Conservation (phyloP, 108 stramenopile genomes). For the Fragilaria crotonensis region DNA sequence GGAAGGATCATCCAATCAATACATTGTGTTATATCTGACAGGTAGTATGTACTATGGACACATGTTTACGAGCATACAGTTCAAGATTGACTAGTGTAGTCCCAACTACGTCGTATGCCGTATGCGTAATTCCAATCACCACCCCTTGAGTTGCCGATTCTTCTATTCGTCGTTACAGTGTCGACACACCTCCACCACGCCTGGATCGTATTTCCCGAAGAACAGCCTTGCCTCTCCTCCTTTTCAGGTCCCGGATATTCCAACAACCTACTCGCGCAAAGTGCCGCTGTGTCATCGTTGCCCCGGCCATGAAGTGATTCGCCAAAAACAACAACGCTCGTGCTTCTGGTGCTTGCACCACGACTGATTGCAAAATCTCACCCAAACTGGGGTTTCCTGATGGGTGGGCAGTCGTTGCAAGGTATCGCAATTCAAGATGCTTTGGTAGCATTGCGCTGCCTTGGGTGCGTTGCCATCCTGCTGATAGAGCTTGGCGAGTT, state of each 20-base stretch:
- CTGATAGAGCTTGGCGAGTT: conserved; percentile 83
- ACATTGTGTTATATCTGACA: too few relatives aligned
- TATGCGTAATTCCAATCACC: too few relatives aligned
- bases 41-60: too few relatives aligned
- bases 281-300: conserved; percentile 72
- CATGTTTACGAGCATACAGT: too few relatives aligned
- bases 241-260: conserved; percentile 94
- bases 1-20: too few relatives aligned
- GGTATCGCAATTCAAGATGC: conserved; percentile 73
- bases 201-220: conserved; percentile 81
- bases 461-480: conserved; percentile 77
- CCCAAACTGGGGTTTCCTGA: conserved; percentile 37
- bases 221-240: conserved; percentile 85
- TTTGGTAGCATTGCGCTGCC: conserved; percentile 89
- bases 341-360: conserved; percentile 80
- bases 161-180: too few relatives aligned
- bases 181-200: not conserved
- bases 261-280: conserved; percentile 75
- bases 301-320: conserved; percentile 69
- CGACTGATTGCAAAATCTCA: conserved; percentile 50
- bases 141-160: too few relatives aligned
- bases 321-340: conserved; percentile 88
- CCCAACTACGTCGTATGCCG: too few relatives aligned
- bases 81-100: too few relatives aligned
- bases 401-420: conserved; percentile 35